Base-by-base conservation (phyloP, 1,284 basidiomycete species). In the Wolfiporia cocos region DNA sequence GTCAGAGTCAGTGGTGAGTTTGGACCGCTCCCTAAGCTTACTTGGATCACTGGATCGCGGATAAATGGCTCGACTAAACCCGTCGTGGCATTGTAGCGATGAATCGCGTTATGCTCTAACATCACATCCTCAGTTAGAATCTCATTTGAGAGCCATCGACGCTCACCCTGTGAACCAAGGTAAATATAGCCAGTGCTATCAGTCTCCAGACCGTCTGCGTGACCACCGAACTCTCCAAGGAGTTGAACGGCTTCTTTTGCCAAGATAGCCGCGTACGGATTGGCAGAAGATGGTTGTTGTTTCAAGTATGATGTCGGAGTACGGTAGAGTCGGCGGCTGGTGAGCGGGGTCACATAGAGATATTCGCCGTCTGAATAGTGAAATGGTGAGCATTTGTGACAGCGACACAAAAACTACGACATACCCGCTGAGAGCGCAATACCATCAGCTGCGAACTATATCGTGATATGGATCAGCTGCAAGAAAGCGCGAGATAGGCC, bases 181-280 rank as follows among this genome's bases (percentile, higher is more conserved):
- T 61, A 58, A 37, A 61, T 57, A 29, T 54, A 56, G 1, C 55
- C 56, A 2, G 53, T 51, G 18, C 50, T 35, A 32, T 58, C 54
- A 3, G 54, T 52, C 44, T 60, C 58, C 4, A 58, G 49, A 5
- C 55, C 58, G 32, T 63, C 55, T 3, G 52, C 51, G 33, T 54
- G 53, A 20, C 58, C 54, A 18, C 48, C 48, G 7, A 32, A 49
- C 38, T 57, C 48, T 0, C 51, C 56, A 12, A 55, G 35, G 15
- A 37, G 42, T 34, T 58, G 50, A 35, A 47, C 52, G 36, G 39
- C 53, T 43, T 37, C 49, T 40, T 42, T 47, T 41, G 46, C 52
- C 30, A 43, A 45, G 15, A 47, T 46, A 19, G n/a, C 46, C 31
- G 41, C 58, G 38, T 39, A 49, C 28, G 58, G 54, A 35, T 57